Conservation (phyloP, 2,329 filamentous ascomycete species). For the Huntiella moniliformis region DNA sequence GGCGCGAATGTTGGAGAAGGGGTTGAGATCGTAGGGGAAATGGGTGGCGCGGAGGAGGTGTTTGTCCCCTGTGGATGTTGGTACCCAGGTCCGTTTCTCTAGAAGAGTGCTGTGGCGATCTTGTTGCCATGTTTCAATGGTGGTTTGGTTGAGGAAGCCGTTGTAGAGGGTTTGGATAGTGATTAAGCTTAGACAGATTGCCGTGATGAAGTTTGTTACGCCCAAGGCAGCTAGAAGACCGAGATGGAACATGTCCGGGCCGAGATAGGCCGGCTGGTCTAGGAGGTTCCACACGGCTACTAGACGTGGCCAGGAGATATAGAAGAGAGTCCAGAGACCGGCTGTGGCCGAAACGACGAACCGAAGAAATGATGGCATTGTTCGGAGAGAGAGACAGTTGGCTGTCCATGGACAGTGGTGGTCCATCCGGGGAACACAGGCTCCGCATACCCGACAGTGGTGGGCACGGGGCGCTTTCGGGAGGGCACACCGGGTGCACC, state of each 20-base stretch:
- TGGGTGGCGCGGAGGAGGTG: conserved; percentile 45
- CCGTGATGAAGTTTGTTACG: conserved; percentile 37
- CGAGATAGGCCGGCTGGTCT: conserved; percentile 55
- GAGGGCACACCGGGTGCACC: conserved; percentile 59
- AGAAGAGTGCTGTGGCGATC: conserved; percentile 43
- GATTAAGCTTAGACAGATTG: conserved; percentile 45
- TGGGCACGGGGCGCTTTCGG: conserved; percentile 62
- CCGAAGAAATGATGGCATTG: conserved; percentile 65
- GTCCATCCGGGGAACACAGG: conserved; percentile 67
- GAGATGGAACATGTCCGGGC: conserved; percentile 42
- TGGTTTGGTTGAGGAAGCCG: conserved; percentile 52
- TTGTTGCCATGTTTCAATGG: conserved; percentile 64
- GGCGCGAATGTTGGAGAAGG: conserved; percentile 55
- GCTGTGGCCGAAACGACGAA: conserved; percentile 54
- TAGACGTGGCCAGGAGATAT: conserved; percentile 41
- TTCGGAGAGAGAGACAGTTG: conserved; percentile 68
- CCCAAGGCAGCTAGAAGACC: conserved; percentile 40
- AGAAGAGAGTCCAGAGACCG: conserved; percentile 42
- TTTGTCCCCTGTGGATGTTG: conserved; percentile 20
- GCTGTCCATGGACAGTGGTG: conserved; percentile 74
- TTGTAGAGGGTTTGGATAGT: conserved; percentile 41
- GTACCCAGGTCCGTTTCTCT: conserved; percentile 25
- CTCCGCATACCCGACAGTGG: conserved; percentile 59
- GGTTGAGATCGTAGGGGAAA: conserved; percentile 65
- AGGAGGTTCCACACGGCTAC: conserved; percentile 43